Conservation (phyloP, 495 filamentous ascomycete species). For the Penicillium antarcticum region DNA sequence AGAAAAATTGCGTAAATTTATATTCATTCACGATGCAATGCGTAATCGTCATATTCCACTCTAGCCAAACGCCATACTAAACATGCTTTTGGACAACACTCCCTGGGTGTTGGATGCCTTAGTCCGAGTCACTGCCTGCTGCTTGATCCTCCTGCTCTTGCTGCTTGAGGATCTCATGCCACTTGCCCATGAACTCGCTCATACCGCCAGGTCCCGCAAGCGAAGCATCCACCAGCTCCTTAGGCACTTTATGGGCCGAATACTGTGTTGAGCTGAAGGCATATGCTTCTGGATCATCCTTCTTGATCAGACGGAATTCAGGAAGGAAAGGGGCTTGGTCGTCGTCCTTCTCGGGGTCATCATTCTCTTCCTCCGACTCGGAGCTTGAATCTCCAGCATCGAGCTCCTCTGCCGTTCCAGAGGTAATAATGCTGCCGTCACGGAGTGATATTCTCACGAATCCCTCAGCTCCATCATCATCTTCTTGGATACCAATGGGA, state of each 20-base stretch:
- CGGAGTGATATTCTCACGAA: constrained; percentile 42
- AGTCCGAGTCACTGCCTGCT: constrained; percentile 40
- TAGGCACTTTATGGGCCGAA: constrained; percentile 92
- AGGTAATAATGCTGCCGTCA: constrained; percentile 18
- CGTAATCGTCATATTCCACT: background rate
- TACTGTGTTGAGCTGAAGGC: constrained; percentile 82
- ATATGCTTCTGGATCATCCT: constrained; percentile 83
- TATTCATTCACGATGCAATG: background rate
- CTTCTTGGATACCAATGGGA: constrained; percentile 38
- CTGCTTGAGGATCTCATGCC: constrained; percentile 73
- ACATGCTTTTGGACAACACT: constrained; percentile 6
- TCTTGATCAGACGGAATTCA: constrained; percentile 77
- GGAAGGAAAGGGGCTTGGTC: constrained; percentile 61
- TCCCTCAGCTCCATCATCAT: constrained; percentile 25
- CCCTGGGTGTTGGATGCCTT: background rate
- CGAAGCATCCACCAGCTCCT: constrained; percentile 90
- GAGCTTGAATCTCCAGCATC: constrained; percentile 19
- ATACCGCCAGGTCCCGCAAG: constrained; percentile 62
- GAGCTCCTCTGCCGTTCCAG: constrained; percentile 6
- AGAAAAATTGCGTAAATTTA: background rate
- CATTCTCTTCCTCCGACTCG: constrained; percentile 32
- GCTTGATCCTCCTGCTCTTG: constrained; percentile 49
- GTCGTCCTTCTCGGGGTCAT: constrained; percentile 47
- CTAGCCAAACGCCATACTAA: constrained; percentile 11
- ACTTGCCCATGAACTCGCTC: constrained; percentile 81